These are phyloP conservation scores for Omphalea diandra DNA, from an alignment of 441 rosid genomes.

Conservation along the genomic window DNA sequence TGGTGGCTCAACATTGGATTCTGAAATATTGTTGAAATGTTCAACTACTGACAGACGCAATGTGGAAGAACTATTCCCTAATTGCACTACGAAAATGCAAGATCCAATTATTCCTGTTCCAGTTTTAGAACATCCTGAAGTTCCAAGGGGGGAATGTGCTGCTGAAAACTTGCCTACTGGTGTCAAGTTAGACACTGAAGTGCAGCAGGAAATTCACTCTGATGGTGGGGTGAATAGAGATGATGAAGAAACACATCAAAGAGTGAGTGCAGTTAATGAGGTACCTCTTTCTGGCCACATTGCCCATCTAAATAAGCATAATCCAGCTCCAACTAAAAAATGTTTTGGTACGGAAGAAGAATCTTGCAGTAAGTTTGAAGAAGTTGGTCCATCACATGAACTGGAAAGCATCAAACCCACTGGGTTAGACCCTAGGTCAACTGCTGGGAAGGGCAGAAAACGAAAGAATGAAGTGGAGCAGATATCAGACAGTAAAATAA, in stretches of 20 bases:
- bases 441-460: constrained; percentile 44
- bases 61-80: constrained; percentile 21
- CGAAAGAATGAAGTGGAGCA: constrained; percentile 52
- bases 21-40: constrained; percentile 14
- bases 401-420: constrained; percentile 23
- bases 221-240: constrained; percentile 29
- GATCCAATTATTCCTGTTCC: constrained; percentile 13
- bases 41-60: constrained; percentile 1
- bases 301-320: constrained; percentile 15
- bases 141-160: constrained; percentile 20
- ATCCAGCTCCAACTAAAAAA: constrained; percentile 26
- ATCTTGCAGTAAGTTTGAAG: constrained; percentile 21
- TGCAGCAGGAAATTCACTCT: constrained; percentile 17
- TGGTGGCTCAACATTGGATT: constrained; percentile 19
- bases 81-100: constrained; percentile 14
- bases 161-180: constrained; percentile 18
- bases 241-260: constrained; percentile 25
- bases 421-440: constrained; percentile 23
- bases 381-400: constrained; percentile 36
- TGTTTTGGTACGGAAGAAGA: constrained; percentile 32
- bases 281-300: constrained; percentile 26
- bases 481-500: constrained; percentile 34
- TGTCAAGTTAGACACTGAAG: not conserved
- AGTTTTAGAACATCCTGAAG: constrained; percentile 33
- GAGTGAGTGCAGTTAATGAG: constrained; percentile 25